A percentile compares a stretch with the other conserved stretches of the same genome.
Evolutionary conservation across 2,329 filamentous ascomycete species (phyloP).

Genomic region (Thielaviopsis punctulata): DNA sequence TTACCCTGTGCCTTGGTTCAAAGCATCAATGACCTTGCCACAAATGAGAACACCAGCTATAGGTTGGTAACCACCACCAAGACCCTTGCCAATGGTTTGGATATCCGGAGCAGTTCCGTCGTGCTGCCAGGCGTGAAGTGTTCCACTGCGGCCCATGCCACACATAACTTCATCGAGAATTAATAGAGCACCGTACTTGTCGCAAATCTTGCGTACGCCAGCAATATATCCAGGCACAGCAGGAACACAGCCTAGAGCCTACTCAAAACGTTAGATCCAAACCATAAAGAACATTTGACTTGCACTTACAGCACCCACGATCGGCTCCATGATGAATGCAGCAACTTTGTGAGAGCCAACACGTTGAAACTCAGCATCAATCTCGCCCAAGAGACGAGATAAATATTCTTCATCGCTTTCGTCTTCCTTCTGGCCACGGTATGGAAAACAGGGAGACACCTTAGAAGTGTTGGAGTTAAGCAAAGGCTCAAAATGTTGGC

Average conservation of each 20-base stretch:
- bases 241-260: slow-evolving; percentile 33
- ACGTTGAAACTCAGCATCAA: slow-evolving; percentile 29
- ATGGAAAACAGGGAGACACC: slow-evolving; percentile 16
- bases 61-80: slow-evolving; percentile 38
- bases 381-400: slow-evolving; percentile 23
- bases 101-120: slow-evolving; percentile 35
- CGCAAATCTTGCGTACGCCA: slow-evolving; percentile 35
- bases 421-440: slow-evolving; percentile 13
- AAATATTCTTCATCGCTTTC: slow-evolving; percentile 26
- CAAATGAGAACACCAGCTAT: slow-evolving; percentile 39
- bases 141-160: slow-evolving; percentile 44
- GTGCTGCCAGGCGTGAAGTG: slow-evolving; percentile 46
- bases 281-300: background rate
- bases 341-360: slow-evolving; percentile 29
- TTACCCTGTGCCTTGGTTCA: slow-evolving; percentile 27
- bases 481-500: slow-evolving; percentile 17
- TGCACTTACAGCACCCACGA: slow-evolving; percentile 23
- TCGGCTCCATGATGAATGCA: slow-evolving; percentile 33
- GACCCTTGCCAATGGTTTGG: slow-evolving; percentile 40
- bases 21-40: slow-evolving; percentile 28
- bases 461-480: slow-evolving; percentile 15
- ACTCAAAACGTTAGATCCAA: slow-evolving; percentile 15
- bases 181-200: slow-evolving; percentile 36
- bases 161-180: slow-evolving; percentile 52
- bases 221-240: slow-evolving; percentile 35